These are phyloP conservation scores for Dioscorea dumetorum DNA, from an alignment of 106 monocot species.

Conservation along the genomic window DNA sequence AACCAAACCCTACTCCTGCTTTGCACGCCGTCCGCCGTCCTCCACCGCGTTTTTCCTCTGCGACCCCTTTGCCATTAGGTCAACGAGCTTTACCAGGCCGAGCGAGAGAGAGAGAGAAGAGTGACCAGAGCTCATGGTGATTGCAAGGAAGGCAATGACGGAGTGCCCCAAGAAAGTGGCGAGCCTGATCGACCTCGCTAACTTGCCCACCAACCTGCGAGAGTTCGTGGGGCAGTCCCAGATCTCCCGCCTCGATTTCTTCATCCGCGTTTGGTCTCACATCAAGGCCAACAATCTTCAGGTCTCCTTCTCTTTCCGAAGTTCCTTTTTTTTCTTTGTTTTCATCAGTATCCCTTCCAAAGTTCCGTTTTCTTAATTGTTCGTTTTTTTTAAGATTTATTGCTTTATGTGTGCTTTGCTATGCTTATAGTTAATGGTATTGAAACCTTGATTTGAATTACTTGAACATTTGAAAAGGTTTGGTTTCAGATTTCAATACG, in stretches of 20 bases:
- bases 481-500: too few species aligned
- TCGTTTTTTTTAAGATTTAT: too few species aligned
- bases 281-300: conserved; percentile 78
- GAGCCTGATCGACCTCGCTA: conserved; percentile 64
- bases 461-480: too few species aligned
- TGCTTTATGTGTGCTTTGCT: too few species aligned
- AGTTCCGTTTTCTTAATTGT: too few species aligned
- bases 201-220: conserved; percentile 59
- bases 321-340: not conserved
- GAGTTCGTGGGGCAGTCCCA: conserved; percentile 88
- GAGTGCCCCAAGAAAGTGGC: conserved; percentile 73
- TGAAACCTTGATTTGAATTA: too few species aligned
- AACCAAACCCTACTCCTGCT: too few species aligned
- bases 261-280: conserved; percentile 79
- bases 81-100: too few species aligned
- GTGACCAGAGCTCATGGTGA: conserved; percentile 15
- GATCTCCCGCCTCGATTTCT: conserved; percentile 74
- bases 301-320: conserved; percentile 20
- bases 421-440: too few species aligned
- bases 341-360: not conserved
- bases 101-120: not conserved
- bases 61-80: too few species aligned
- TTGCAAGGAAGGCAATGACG: conserved; percentile 21
- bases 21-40: too few species aligned
- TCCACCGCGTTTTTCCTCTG: too few species aligned